A percentile compares a stretch with the other conserved stretches of the same genome.
These are phyloP conservation scores for Zygotorulaspora sp. DNA, from an alignment of 805 yeast species.

Conservation along the genomic window DNA sequence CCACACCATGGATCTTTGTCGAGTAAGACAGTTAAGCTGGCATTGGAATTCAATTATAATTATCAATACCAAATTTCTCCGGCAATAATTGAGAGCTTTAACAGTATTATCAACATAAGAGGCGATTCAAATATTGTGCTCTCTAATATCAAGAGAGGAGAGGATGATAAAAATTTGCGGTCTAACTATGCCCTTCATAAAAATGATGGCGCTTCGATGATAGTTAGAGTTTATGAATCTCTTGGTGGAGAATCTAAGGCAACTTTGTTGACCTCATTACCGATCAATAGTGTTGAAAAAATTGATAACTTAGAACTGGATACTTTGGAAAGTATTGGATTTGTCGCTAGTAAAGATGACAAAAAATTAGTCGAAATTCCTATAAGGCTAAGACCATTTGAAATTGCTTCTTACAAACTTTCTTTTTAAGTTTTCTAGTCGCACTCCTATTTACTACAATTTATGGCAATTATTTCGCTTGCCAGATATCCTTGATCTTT, in stretches of 20 bases:
- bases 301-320: conserved; percentile 57
- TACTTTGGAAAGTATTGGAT: conserved; percentile 39
- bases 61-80: conserved; percentile 24
- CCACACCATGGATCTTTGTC: conserved; percentile 75
- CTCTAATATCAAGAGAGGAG: conserved; percentile 80
- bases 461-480: too few species aligned
- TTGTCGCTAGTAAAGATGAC: conserved; percentile 33
- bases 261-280: conserved; percentile 42
- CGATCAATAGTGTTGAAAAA: conserved; percentile 45
- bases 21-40: conserved; percentile 63
- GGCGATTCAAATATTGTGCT: conserved; percentile 62
- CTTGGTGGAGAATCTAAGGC: conserved; percentile 75
- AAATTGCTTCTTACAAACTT: conserved; percentile 50
- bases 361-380: conserved; percentile 35
- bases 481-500: too few species aligned
- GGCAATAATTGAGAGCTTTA: conserved; percentile 15
- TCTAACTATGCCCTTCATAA: conserved; percentile 44
- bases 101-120: conserved; percentile 34
- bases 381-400: conserved; percentile 66
- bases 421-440: conserved; percentile 24
- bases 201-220: conserved; percentile 46
- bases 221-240: conserved; percentile 79
- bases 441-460: too few species aligned
- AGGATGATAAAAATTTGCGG: conserved; percentile 62
- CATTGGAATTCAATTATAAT: conserved; percentile 71